Conservation (phyloP, 495 filamentous ascomycete species). For the Evansstolkia leycettana region DNA sequence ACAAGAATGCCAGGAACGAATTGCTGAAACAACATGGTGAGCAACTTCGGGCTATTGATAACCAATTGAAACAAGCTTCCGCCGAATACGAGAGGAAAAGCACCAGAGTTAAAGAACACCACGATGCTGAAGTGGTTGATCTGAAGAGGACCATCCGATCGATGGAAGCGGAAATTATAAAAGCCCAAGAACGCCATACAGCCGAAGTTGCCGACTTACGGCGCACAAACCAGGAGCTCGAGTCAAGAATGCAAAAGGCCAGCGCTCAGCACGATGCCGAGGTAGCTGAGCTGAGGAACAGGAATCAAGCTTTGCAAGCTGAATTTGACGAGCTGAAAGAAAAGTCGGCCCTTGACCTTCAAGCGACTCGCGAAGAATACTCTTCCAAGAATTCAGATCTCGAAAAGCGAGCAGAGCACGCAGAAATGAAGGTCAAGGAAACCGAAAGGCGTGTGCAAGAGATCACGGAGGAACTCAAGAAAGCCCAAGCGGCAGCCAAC, state of each 20-base stretch:
- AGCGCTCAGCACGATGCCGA: constrained; percentile 38
- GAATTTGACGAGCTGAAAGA: constrained; percentile 42
- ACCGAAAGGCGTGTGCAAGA: constrained; percentile 9
- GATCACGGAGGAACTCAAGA: constrained; percentile 1
- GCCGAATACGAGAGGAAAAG: constrained; percentile 36
- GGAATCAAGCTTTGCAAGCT: constrained; percentile 39
- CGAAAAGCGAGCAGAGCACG: constrained; percentile 32
- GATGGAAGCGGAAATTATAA: constrained; percentile 49
- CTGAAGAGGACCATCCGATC: constrained; percentile 45
- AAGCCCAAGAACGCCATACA: constrained; percentile 36
- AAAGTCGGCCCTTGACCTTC: constrained; percentile 40
- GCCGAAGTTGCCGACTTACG: constrained; percentile 46
- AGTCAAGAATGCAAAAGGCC: constrained; percentile 42
- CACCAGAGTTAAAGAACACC: constrained; percentile 32
- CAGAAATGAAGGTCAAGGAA: constrained; percentile 27
- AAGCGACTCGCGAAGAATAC: constrained; percentile 44
- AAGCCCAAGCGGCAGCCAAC: not conserved
- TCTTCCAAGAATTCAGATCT: constrained; percentile 34
- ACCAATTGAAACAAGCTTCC: constrained; percentile 34
- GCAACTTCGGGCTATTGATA: constrained; percentile 34
- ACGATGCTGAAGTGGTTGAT: constrained; percentile 52
- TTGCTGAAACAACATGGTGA: constrained; percentile 35
- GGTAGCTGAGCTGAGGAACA: constrained; percentile 41
- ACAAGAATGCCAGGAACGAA: constrained; percentile 30
- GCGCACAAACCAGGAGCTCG: constrained; percentile 39